Evolutionary conservation across 257 asterid species (phyloP).

Genomic region (Prunella vulgaris): DNA sequence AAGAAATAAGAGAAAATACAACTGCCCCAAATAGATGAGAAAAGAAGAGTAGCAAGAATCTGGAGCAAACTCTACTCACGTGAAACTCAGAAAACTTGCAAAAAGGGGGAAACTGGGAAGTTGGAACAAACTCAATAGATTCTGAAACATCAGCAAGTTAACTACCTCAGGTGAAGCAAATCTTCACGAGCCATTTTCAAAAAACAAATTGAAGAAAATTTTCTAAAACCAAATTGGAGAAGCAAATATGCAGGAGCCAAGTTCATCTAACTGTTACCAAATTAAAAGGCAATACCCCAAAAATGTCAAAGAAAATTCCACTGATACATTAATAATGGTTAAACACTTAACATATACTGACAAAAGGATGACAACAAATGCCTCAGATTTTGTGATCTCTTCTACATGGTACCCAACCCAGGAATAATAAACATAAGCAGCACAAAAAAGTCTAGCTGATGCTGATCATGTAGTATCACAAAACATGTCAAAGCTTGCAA

Average conservation of each 20-base stretch:
- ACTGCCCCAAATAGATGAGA: neutral
- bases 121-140: neutral
- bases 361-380: neutral
- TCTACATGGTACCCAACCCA: neutral
- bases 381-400: neutral
- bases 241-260: neutral
- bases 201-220: neutral
- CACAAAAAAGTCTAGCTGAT: neutral
- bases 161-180: neutral
- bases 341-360: neutral
- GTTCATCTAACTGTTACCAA: neutral
- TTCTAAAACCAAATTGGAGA: neutral
- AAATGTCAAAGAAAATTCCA: neutral
- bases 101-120: slow-evolving; percentile 2
- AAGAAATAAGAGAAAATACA: neutral
- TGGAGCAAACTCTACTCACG: neutral
- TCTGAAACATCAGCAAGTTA: neutral
- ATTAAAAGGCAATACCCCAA: neutral
- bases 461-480: neutral
- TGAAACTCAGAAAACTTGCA: neutral
- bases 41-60: slow-evolving; percentile 8
- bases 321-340: neutral
- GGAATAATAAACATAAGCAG: neutral
- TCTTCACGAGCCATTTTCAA: neutral
- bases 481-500: neutral